Conservation (phyloP, 2,329 filamentous ascomycete genomes). For the Calonectria leucothoes region DNA sequence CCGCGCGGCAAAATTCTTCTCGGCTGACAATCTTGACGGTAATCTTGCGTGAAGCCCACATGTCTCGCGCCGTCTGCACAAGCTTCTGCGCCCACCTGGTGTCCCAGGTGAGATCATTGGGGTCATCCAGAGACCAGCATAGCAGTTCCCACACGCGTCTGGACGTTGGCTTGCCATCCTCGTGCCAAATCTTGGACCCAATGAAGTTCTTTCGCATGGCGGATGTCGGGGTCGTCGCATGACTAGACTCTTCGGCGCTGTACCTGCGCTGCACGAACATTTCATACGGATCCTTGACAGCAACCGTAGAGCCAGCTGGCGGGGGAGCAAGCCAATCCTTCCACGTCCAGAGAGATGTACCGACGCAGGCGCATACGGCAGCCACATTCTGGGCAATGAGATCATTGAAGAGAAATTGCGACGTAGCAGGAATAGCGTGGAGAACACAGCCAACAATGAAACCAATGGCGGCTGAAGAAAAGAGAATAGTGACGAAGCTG, state of each 20-base stretch:
- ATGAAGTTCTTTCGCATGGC: conserved; percentile 14
- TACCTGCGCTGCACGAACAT: conserved; percentile 1
- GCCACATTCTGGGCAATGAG: conserved; percentile 23
- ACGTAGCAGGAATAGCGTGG: conserved; percentile 20
- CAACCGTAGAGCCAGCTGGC: not conserved
- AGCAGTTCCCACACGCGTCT: not conserved
- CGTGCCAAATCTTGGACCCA: conserved; percentile 12
- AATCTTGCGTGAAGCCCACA: conserved; percentile 12
- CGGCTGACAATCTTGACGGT: conserved; percentile 20
- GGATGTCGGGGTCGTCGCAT: not conserved
- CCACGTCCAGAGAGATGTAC: conserved; percentile 26
- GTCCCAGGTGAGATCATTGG: not conserved
- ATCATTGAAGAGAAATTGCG: conserved; percentile 21
- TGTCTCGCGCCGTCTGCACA: not conserved
- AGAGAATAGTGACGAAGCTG: conserved; percentile 22
- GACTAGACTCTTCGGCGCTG: not conserved
- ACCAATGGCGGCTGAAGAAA: conserved; percentile 22
- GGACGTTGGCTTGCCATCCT: conserved; percentile 13
- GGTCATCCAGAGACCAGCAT: conserved; percentile 1
- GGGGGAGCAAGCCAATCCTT: conserved; percentile 14
- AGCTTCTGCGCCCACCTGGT: not conserved
- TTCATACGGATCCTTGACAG: not conserved
- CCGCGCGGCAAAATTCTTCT: conserved; percentile 13
- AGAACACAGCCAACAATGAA: conserved; percentile 25
- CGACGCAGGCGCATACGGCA: conserved; percentile 17